A percentile compares a stretch with the other conserved stretches of the same genome.
Evolutionary conservation across 345 rosid species (phyloP).

Genomic region (Laguncularia racemosa): DNA sequence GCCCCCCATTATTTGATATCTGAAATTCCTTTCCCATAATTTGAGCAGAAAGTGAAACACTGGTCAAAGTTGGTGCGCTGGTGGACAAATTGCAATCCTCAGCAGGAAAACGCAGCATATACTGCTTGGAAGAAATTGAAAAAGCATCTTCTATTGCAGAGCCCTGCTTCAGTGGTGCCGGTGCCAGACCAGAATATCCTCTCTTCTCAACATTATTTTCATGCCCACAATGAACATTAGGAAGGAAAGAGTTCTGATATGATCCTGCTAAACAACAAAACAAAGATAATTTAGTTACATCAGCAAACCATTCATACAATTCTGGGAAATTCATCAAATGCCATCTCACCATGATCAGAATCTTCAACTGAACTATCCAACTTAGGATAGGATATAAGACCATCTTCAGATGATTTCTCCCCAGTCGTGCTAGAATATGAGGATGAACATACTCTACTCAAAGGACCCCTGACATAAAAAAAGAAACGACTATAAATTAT

Average conservation of each 20-base stretch:
- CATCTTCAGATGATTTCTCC: constrained; percentile 29
- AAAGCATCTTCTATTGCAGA: constrained; percentile 23
- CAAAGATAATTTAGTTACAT: constrained; percentile 12
- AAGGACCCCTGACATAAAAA: constrained; percentile 27
- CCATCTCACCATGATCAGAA: constrained; percentile 33
- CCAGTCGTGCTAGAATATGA: constrained; percentile 20
- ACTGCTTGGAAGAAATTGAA: constrained; percentile 33
- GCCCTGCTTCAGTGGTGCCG: constrained; percentile 26
- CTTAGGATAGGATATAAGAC: constrained; percentile 30
- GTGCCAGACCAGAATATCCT: constrained; percentile 28
- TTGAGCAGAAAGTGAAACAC: constrained; percentile 44
- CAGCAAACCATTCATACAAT: not conserved
- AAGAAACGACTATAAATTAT: not conserved
- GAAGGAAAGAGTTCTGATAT: constrained; percentile 33
- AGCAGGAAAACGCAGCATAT: constrained; percentile 29
- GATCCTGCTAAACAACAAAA: constrained; percentile 27
- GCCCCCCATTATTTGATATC: constrained; percentile 37
- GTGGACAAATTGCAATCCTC: constrained; percentile 36
- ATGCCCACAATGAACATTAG: constrained; percentile 23
- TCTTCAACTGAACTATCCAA: constrained; percentile 22
- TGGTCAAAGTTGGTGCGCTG: constrained; percentile 29
- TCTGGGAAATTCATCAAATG: not conserved
- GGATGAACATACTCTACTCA: constrained; percentile 22
- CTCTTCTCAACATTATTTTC: constrained; percentile 20
- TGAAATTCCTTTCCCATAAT: constrained; percentile 30